Conservation (phyloP, 805 yeast species). For the Lachancea sp. region DNA sequence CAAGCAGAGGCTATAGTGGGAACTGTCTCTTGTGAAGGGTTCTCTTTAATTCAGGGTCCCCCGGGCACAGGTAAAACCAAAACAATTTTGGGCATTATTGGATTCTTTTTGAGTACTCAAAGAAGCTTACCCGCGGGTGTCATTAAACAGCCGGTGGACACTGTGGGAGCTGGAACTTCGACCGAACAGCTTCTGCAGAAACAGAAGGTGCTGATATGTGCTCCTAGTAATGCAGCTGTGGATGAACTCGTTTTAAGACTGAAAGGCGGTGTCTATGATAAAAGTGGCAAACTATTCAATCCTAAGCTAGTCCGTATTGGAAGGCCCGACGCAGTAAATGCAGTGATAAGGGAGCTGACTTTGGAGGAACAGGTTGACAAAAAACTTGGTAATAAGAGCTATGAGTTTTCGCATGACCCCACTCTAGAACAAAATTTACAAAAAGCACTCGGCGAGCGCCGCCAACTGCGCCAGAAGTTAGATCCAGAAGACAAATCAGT, state of each 20-base stretch:
- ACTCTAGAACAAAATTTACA: constrained; percentile 44
- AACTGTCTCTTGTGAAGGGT: constrained; percentile 61
- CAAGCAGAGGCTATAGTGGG: constrained; percentile 88
- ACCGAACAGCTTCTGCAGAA: constrained; percentile 27
- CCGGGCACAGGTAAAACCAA: constrained; percentile 99
- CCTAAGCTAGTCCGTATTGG: constrained; percentile 85
- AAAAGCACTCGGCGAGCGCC: constrained; percentile 53
- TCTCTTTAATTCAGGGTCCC: constrained; percentile 93
- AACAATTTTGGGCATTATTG: constrained; percentile 87
- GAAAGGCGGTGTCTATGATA: constrained; percentile 58
- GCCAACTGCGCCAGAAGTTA: constrained; percentile 41
- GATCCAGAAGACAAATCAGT: constrained; percentile 38
- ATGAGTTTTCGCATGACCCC: constrained; percentile 34
- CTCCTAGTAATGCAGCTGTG: constrained; percentile 98
- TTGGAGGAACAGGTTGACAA: constrained; percentile 80
- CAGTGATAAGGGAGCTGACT: constrained; percentile 73
- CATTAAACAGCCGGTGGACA: constrained; percentile 30
- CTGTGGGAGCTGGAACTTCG: constrained; percentile 11
- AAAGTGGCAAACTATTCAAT: constrained; percentile 44
- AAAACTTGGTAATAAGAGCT: constrained; percentile 39
- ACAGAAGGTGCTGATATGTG: constrained; percentile 77
- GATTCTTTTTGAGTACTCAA: constrained; percentile 52
- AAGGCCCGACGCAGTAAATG: constrained; percentile 78
- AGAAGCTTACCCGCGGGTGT: constrained; percentile 23
- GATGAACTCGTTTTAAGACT: constrained; percentile 87